phyloP scores from a whole-genome alignment of 768 basidiomycete species.

The Baorangia bicolor region DNA sequence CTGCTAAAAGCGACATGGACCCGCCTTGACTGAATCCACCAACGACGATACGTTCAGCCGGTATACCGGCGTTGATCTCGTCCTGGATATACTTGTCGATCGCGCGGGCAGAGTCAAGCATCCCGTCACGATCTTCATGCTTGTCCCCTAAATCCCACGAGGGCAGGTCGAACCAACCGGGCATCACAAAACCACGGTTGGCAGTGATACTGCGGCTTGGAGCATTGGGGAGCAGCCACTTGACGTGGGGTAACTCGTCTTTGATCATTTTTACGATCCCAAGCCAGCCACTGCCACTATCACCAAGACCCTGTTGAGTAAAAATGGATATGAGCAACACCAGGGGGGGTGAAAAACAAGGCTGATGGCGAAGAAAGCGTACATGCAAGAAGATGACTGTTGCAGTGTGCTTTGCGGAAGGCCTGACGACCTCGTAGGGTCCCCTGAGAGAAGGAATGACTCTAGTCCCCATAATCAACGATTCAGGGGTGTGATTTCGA shows the following conservation, averaged over 20 bases:
- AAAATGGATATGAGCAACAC: constrained; percentile 1
- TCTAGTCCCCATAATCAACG: constrained; percentile 16
- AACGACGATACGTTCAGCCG: constrained; percentile 69
- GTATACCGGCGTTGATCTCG: constrained; percentile 72
- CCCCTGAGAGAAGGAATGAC: constrained; percentile 22
- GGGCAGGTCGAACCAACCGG: constrained; percentile 82
- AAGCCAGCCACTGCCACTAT: constrained; percentile 73
- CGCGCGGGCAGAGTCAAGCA: constrained; percentile 60
- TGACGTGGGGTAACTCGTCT: constrained; percentile 64
- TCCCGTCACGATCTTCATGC: constrained; percentile 58
- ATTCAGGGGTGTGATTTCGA: neutral
- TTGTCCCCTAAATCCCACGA: constrained; percentile 55
- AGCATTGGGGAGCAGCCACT: constrained; percentile 67
- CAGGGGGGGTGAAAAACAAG: constrained; percentile 1
- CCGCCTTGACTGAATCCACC: constrained; percentile 91
- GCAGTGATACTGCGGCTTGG: constrained; percentile 60
- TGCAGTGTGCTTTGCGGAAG: constrained; percentile 68
- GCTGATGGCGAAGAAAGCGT: constrained; percentile 25
- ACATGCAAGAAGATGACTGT: constrained; percentile 92
- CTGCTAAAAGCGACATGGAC: constrained; percentile 74
- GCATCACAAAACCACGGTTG: constrained; percentile 69
- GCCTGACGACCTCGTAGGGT: constrained; percentile 48
- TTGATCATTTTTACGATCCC: constrained; percentile 72
- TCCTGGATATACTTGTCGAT: constrained; percentile 69
- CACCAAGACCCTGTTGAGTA: constrained; percentile 63